A percentile compares a stretch with the other conserved stretches of the same genome.
Evolutionary conservation across 1,284 basidiomycete species (phyloP).

Genomic region (Moesziomyces globuligerus): DNA sequence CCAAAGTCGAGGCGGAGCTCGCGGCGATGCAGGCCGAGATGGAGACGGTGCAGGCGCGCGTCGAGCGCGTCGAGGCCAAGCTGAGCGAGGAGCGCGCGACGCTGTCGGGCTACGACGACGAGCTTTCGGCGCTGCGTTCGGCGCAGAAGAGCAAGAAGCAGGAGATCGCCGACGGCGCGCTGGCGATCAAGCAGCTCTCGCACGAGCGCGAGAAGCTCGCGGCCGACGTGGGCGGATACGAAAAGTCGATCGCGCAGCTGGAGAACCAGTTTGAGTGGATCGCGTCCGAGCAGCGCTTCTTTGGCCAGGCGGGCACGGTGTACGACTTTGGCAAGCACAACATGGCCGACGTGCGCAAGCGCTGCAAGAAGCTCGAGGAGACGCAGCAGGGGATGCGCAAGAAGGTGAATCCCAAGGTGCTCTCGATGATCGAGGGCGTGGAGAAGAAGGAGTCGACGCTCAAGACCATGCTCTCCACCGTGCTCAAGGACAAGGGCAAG

Average conservation of each 20-base stretch:
- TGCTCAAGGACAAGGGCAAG: conserved; percentile 92
- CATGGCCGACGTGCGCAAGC: conserved; percentile 75
- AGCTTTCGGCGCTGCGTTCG: conserved; percentile 82
- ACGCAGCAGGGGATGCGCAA: conserved; percentile 89
- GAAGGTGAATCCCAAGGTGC: conserved; percentile 93
- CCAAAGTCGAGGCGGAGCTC: conserved; percentile 76
- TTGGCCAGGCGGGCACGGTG: conserved; percentile 81
- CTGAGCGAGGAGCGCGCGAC: conserved; percentile 85
- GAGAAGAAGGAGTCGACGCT: conserved; percentile 91
- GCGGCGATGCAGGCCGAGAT: conserved; percentile 73
- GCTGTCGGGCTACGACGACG: conserved; percentile 85
- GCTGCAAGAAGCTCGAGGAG: conserved; percentile 80
- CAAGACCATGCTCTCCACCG: conserved; percentile 87
- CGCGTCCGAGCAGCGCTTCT: conserved; percentile 78
- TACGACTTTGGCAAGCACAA: conserved; percentile 86
- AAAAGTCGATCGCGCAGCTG: conserved; percentile 69
- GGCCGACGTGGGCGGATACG: conserved; percentile 68
- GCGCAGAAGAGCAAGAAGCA: conserved; percentile 84
- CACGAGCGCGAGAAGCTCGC: conserved; percentile 72
- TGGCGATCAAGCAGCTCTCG: conserved; percentile 74
- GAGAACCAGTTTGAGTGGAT: conserved; percentile 93
- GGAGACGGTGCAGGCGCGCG: conserved; percentile 73
- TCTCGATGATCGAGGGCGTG: conserved; percentile 96
- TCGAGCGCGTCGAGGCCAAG: conserved; percentile 76
- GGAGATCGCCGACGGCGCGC: conserved; percentile 77